Conservation (phyloP, 768 basidiomycete genomes). For the Lyophyllum decastes region DNA sequence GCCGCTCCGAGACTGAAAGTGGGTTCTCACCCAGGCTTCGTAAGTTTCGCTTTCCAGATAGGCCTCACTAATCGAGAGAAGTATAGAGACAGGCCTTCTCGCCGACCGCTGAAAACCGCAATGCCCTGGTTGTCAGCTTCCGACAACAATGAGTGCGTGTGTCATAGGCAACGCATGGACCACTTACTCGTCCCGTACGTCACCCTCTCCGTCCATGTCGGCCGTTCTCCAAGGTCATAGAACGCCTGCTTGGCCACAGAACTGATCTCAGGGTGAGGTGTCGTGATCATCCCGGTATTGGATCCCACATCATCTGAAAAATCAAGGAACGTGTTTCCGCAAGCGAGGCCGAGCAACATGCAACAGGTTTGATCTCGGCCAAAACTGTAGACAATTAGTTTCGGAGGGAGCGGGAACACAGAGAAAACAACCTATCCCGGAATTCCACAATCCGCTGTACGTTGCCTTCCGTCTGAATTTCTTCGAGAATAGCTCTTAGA, state of each 20-base stretch:
- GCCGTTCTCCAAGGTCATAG: slow-evolving; percentile 83
- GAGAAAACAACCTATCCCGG: slow-evolving; percentile 62
- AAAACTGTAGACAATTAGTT: slow-evolving; percentile 52
- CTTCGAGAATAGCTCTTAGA: slow-evolving; percentile 79
- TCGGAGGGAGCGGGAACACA: neutral
- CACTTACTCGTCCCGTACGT: slow-evolving; percentile 73
- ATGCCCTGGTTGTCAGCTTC: slow-evolving; percentile 70
- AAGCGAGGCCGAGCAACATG: slow-evolving; percentile 85
- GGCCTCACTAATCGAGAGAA: slow-evolving; percentile 84
- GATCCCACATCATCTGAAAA: slow-evolving; percentile 48
- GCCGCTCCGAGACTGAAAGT: neutral
- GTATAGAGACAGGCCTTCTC: slow-evolving; percentile 87
- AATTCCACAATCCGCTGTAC: slow-evolving; percentile 83
- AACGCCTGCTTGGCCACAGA: slow-evolving; percentile 82
- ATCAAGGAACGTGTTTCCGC: slow-evolving; percentile 81
- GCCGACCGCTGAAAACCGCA: slow-evolving; percentile 81
- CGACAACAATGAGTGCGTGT: slow-evolving; percentile 2
- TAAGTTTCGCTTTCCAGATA: slow-evolving; percentile 85
- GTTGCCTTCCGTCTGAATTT: slow-evolving; percentile 74
- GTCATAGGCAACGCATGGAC: neutral
- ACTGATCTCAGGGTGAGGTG: slow-evolving; percentile 61
- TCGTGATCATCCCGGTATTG: slow-evolving; percentile 40
- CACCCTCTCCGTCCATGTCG: slow-evolving; percentile 77
- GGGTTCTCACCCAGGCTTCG: slow-evolving; percentile 53
- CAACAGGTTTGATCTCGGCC: slow-evolving; percentile 91